Conservation (phyloP, 768 basidiomycete species). For the Paxillus ammoniavirescens region DNA sequence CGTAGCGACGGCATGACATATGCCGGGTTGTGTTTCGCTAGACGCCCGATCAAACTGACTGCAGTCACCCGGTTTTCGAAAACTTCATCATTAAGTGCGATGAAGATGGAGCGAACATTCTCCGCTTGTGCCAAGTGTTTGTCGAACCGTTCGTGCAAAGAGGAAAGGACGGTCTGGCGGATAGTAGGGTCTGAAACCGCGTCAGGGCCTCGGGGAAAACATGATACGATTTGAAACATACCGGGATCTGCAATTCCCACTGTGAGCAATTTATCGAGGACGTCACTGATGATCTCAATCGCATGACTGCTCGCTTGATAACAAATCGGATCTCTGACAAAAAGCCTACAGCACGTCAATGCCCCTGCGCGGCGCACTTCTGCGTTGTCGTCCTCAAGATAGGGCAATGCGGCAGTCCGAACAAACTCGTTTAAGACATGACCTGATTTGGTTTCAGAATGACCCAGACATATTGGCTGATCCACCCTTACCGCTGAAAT, state of each 20-base stretch:
- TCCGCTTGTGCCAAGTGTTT: conserved; percentile 97
- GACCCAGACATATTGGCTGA: background rate
- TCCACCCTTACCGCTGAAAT: conserved; percentile 75
- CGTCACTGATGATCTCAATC: conserved; percentile 95
- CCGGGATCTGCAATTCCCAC: conserved; percentile 97
- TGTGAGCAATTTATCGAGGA: conserved; percentile 93
- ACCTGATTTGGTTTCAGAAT: conserved; percentile 43
- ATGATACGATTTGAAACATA: conserved; percentile 28
- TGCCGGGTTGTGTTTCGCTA: conserved; percentile 94
- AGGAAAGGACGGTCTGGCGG: conserved; percentile 80
- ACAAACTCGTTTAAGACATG: conserved; percentile 96
- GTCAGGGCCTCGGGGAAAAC: conserved; percentile 5
- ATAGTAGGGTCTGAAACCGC: conserved; percentile 62
- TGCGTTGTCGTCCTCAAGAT: conserved; percentile 87
- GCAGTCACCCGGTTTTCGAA: conserved; percentile 94
- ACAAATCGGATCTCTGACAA: conserved; percentile 93
- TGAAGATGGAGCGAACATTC: conserved; percentile 95
- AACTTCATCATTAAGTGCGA: conserved; percentile 95
- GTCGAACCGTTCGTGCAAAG: conserved; percentile 91
- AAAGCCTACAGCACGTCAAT: conserved; percentile 85
- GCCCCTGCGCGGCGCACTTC: conserved; percentile 91
- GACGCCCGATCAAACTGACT: conserved; percentile 85
- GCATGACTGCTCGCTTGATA: conserved; percentile 95
- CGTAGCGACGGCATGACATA: conserved; percentile 98
- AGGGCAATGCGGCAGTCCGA: conserved; percentile 85